Conservation (phyloP, 2,329 filamentous ascomycete genomes). For the Penicillium sp. region DNA sequence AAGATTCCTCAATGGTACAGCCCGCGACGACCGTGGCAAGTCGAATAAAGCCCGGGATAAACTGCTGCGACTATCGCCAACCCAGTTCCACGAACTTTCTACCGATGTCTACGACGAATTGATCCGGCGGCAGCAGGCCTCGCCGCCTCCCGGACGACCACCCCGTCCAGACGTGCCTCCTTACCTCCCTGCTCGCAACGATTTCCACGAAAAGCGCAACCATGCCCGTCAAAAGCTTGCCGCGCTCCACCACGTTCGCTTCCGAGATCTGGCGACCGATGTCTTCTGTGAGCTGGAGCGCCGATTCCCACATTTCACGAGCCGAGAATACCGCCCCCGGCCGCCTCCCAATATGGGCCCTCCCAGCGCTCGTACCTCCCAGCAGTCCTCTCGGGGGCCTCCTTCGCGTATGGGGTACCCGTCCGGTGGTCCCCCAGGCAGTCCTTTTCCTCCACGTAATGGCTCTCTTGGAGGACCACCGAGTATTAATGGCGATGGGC, state of each 20-base stretch:
- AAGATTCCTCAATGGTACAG: slow-evolving; percentile 68
- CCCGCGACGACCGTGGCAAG: slow-evolving; percentile 72
- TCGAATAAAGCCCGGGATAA: slow-evolving; percentile 94
- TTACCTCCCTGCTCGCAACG: slow-evolving; percentile 78
- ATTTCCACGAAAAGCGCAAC: slow-evolving; percentile 95
- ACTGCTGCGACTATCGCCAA: slow-evolving; percentile 79
- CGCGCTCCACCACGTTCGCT: slow-evolving; percentile 80
- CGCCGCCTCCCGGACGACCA: slow-evolving; percentile 46
- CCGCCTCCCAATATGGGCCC: slow-evolving; percentile 55
- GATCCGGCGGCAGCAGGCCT: slow-evolving; percentile 74
- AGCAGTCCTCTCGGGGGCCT: slow-evolving; percentile 40
- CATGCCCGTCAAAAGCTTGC: slow-evolving; percentile 95
- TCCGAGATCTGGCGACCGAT: slow-evolving; percentile 89
- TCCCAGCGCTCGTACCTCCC: slow-evolving; percentile 44
- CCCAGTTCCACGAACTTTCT: slow-evolving; percentile 96
- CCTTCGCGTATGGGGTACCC: slow-evolving; percentile 38
- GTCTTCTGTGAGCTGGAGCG: slow-evolving; percentile 94
- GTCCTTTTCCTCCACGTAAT: slow-evolving; percentile 41
- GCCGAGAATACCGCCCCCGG: slow-evolving; percentile 66
- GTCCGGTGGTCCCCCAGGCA: slow-evolving; percentile 39
- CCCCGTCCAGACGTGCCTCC: slow-evolving; percentile 57
- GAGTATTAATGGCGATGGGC: slow-evolving; percentile 64
- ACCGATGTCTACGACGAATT: slow-evolving; percentile 98
- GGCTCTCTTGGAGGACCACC: slow-evolving; percentile 45
- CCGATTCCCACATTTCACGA: slow-evolving; percentile 78